Evolutionary conservation across 306 rosid genomes (phyloP), one percentile per base, ranked within the genome.

Genomic region (Sindora glabra): DNA sequence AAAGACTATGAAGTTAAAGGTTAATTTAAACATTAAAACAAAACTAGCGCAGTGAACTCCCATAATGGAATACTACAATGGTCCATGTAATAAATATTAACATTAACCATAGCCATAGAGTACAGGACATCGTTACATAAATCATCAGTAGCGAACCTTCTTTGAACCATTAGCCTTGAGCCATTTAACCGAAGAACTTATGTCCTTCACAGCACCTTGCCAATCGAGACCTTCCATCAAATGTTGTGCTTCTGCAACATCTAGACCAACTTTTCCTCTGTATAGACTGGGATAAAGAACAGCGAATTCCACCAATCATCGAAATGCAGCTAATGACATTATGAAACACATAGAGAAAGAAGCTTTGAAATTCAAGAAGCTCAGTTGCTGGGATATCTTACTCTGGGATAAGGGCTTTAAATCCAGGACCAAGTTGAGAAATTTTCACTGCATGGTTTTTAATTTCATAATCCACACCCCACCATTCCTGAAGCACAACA

Each of bases 401-500:
- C 97, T 89, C 94, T n/a, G 97, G 97, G 53, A 89, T 86, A 61
- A 89, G 97, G 49, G 90, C 97, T 71, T 84, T 89, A 59, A 86
- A 86, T 39, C 97, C 94, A 69, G 78, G 36, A 34, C 80, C 84
- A 36, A 89, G 82, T 74, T 82, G 80, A 76, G 97, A 84, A 61
- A 90, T 90, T 74, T 75, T 84, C 8, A 63, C 77, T 42, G 97
- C 95, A 56, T 89, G 97, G 67, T 86, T 89, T 66, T 89, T 89
- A 39, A 83, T 48, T 69, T 89, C 97, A 32, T 42, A 86, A 71
- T 89, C 95, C 56, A 89, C 88, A 37, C 97, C 97, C 95, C 95
- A 89, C 95, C 95, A 86, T 63, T 89, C 95, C 74, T 89, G 95
- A 56, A 89, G 75, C 65, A 89, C 94, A 50, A 86, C 95, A 61